Percentiles rank a stretch among this genome's conserved stretches.
These are phyloP conservation scores for Ricinus communis DNA, from an alignment of 345 rosid species.

Conservation along the genomic window DNA sequence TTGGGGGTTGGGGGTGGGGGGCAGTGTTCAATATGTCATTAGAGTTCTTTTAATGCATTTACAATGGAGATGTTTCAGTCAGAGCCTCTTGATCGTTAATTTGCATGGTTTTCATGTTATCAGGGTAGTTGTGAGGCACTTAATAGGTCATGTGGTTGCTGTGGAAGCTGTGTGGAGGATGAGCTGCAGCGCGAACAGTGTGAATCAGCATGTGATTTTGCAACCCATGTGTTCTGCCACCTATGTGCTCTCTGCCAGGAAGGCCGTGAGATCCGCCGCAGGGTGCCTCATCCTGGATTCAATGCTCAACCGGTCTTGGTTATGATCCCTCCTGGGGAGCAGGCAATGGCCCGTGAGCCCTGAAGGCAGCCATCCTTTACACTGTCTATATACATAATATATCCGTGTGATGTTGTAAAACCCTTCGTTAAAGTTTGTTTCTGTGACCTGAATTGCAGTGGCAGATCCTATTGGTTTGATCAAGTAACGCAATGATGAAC, in stretches of 20 bases:
- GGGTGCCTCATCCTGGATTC: slow-evolving; percentile 84
- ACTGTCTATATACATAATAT: slow-evolving; percentile 11
- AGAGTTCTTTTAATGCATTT: too few relatives aligned
- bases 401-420: background rate
- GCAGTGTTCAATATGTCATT: background rate
- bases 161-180: slow-evolving; percentile 69
- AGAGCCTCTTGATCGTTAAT: slow-evolving; percentile 6
- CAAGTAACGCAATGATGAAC: background rate
- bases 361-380: slow-evolving; percentile 15
- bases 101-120: slow-evolving; percentile 17
- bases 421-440: background rate
- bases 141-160: slow-evolving; percentile 80
- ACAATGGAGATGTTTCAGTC: background rate
- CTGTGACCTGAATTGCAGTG: background rate
- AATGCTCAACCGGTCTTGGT: slow-evolving; percentile 63
- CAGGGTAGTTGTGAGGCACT: slow-evolving; percentile 87
- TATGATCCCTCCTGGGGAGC: slow-evolving; percentile 72
- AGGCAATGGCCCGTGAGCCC: slow-evolving; percentile 68
- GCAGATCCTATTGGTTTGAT: background rate
- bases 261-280: slow-evolving; percentile 93
- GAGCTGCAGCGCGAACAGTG: slow-evolving; percentile 69
- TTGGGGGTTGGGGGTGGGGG: background rate
- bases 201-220: slow-evolving; percentile 71
- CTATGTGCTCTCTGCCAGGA: slow-evolving; percentile 92
- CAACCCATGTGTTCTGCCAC: slow-evolving; percentile 80